Conservation (phyloP, 2,329 filamentous ascomycete genomes). For the Fusarium sp. region DNA sequence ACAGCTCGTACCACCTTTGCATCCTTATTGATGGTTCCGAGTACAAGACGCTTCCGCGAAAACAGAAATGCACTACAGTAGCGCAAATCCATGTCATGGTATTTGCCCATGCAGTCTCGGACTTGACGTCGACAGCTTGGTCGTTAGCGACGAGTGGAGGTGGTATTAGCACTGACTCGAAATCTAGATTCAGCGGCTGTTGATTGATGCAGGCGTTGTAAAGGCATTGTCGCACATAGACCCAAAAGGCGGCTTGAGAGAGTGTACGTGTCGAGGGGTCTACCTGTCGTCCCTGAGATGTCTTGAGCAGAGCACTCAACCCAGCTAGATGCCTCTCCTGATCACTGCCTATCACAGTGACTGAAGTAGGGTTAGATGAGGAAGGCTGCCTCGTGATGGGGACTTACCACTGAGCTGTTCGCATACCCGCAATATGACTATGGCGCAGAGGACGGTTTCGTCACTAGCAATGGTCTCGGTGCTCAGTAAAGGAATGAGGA, state of each 20-base stretch:
- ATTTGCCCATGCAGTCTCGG: slow-evolving; percentile 35
- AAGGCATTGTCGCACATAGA: slow-evolving; percentile 33
- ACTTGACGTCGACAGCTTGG: slow-evolving; percentile 6
- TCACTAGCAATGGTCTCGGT: slow-evolving; percentile 2
- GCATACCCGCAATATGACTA: slow-evolving; percentile 11
- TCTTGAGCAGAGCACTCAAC: slow-evolving; percentile 27
- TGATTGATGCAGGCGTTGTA: slow-evolving; percentile 36
- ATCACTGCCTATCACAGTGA: slow-evolving; percentile 11
- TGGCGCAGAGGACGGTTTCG: slow-evolving; percentile 4
- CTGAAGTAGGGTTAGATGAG: neutral
- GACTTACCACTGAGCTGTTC: slow-evolving; percentile 9
- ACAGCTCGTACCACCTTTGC: slow-evolving; percentile 7
- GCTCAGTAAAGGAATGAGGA: slow-evolving; percentile 10
- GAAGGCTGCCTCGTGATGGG: fast-evolving
- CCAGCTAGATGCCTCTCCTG: slow-evolving; percentile 31
- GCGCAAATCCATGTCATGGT: slow-evolving; percentile 36
- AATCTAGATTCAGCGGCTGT: slow-evolving; percentile 22
- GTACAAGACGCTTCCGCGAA: neutral
- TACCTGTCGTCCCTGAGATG: slow-evolving; percentile 28
- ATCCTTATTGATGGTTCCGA: neutral
- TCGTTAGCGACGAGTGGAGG: neutral
- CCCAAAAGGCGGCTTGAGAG: slow-evolving; percentile 34
- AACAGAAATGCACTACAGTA: slow-evolving; percentile 30
- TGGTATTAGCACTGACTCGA: neutral
- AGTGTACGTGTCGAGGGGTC: slow-evolving; percentile 25